Base-by-base conservation (phyloP, 768 basidiomycete species). In the Guyanaporus albipodus region DNA sequence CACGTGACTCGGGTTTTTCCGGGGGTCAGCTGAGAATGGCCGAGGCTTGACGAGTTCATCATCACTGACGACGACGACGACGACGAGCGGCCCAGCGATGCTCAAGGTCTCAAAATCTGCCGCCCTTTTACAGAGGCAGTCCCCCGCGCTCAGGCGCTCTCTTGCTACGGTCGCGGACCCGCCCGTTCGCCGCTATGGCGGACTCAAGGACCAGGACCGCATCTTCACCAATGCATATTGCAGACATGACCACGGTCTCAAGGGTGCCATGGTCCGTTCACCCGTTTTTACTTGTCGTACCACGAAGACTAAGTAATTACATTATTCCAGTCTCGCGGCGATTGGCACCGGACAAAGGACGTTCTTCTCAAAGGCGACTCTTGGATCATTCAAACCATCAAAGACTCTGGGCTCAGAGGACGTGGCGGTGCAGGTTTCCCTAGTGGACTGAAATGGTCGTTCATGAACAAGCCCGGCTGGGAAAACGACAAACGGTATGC, bases 391-490 rank as follows among this genome's bases (percentile, higher is more conserved):
- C 85, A 96, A 63, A 84, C 83, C 35, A 89, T 98, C 61, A 98
- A 99, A 67, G 91, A 91, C 60, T 96, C 92, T 18, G 95, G 95
- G 37, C 78, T 98, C 28, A 83, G 95, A 61, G 95, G 95, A 11
- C 85, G 95, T 45, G 95, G 95, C 42, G 95, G 95, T 42, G 95
- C 95, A 33, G 95, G 95, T 23, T 99, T 99, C 64, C 95, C 95
- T 0, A 88, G 85, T 54, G 95, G 95, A 19, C 74, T 98, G 58
- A 97, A 98, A 66, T 97, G 94, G 94, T 88, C 85, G 60, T 93
- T 92, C 67, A 95, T 98, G 95, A 98, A 99, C 77, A 99, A 98
- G 70, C 94, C 93, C n/a, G 84, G 85, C 22, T 97, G 95, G 95
- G 83, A 98, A 73, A 86, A 89, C 64, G 95, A 97, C 61, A 82